Evolutionary conservation across 1,284 basidiomycete species (phyloP).

Genomic region (Wolfiporia cocos): DNA sequence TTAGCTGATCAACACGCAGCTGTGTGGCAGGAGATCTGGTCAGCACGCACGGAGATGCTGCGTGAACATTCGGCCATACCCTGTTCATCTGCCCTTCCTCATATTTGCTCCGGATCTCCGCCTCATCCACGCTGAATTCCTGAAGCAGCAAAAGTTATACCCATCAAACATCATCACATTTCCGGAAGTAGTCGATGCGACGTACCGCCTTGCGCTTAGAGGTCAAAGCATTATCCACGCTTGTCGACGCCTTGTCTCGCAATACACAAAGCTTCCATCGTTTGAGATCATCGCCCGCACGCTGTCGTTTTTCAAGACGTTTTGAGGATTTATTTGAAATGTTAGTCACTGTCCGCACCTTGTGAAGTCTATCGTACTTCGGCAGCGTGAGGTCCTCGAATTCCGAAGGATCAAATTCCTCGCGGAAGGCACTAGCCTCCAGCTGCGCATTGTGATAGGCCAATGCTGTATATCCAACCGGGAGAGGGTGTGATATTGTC

Average conservation of each 20-base stretch:
- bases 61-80: conserved; percentile 30
- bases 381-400: conserved; percentile 82
- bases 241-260: conserved; percentile 62
- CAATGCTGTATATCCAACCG: conserved; percentile 41
- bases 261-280: too few species aligned
- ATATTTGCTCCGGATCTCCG: conserved; percentile 62
- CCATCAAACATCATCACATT: too few species aligned
- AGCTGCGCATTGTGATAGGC: conserved; percentile 87
- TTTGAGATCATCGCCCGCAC: too few species aligned
- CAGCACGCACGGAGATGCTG: background rate
- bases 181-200: too few species aligned
- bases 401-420: conserved; percentile 70
- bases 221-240: too few species aligned
- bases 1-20: conserved; percentile 76
- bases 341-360: conserved; percentile 37
- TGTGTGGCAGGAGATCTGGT: conserved; percentile 23
- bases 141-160: too few species aligned
- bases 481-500: too few species aligned
- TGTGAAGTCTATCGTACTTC: conserved; percentile 73
- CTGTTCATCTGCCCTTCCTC: conserved; percentile 55
- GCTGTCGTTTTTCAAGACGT: conserved; percentile 33
- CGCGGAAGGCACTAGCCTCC: conserved; percentile 87
- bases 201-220: conserved; percentile 68
- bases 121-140: conserved; percentile 57
- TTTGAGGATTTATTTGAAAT: too few species aligned